phyloP scores from a whole-genome alignment of 768 basidiomycete genomes.

The Kwoniella newhampshirensis region DNA sequence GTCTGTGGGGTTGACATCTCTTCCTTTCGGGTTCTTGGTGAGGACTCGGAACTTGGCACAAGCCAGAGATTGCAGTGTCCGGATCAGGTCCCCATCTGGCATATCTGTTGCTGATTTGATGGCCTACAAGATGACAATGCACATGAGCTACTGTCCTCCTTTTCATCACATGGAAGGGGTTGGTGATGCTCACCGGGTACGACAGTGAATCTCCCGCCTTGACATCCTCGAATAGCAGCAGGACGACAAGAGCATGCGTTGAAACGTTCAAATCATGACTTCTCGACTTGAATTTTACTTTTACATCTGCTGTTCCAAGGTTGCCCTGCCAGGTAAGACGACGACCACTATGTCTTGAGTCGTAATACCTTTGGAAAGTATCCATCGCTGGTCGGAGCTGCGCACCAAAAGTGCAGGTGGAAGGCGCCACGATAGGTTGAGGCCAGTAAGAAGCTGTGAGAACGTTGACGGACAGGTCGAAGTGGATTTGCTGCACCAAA shows the following conservation, averaged over 20 bases:
- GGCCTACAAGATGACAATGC: slow-evolving; percentile 60
- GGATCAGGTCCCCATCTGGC: slow-evolving; percentile 72
- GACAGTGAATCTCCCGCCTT: slow-evolving; percentile 68
- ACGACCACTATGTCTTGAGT: slow-evolving; percentile 82
- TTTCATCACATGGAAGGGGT: no score
- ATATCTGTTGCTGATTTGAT: slow-evolving; percentile 75
- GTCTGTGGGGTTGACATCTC: slow-evolving; percentile 74
- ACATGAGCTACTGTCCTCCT: neutral
- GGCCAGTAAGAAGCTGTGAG: slow-evolving; percentile 99
- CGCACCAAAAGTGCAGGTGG: slow-evolving; percentile 65
- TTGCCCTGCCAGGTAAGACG: slow-evolving; percentile 89
- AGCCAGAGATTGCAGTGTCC: slow-evolving; percentile 92
- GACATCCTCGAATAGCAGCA: slow-evolving; percentile 79
- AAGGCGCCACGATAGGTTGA: slow-evolving; percentile 62
- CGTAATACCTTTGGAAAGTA: slow-evolving; percentile 86
- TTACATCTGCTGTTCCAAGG: slow-evolving; percentile 85
- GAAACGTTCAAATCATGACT: slow-evolving; percentile 90
- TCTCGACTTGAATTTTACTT: slow-evolving; percentile 71
- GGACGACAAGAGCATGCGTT: slow-evolving; percentile 80
- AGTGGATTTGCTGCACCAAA: slow-evolving; percentile 63
- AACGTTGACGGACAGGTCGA: slow-evolving; percentile 83
- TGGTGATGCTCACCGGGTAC: slow-evolving; percentile 66
- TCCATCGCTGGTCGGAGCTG: slow-evolving; percentile 65
- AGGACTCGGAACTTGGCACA: slow-evolving; percentile 91
- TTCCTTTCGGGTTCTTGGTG: slow-evolving; percentile 82